A percentile compares a stretch with the other conserved stretches of the same genome.
phyloP scores from a whole-genome alignment of 2,329 filamentous ascomycete genomes.

The Talaromyces sp. region DNA sequence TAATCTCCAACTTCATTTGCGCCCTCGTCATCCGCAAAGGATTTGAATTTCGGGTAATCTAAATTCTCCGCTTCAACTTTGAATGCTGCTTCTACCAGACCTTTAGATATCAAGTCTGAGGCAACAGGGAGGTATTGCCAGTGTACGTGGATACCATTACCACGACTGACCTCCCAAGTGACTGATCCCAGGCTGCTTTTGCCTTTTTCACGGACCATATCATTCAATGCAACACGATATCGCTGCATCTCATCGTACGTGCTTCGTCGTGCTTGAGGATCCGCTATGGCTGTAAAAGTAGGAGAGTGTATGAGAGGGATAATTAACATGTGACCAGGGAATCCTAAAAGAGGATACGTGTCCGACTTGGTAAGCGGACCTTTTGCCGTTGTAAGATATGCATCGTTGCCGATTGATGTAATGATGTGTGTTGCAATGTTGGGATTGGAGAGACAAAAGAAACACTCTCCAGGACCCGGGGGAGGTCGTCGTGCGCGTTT shows the following conservation, averaged over 20 bases:
- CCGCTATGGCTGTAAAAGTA: conserved; percentile 63
- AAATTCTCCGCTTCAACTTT: conserved; percentile 79
- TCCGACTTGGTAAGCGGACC: conserved; percentile 70
- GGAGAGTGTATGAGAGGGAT: conserved; percentile 80
- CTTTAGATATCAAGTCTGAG: conserved; percentile 60
- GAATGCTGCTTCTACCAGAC: conserved; percentile 82
- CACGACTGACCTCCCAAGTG: conserved; percentile 86
- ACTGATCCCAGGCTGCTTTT: conserved; percentile 66
- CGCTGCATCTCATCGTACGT: conserved; percentile 76
- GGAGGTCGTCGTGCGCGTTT: conserved; percentile 45
- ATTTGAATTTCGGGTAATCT: conserved; percentile 51
- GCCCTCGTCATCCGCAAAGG: conserved; percentile 35
- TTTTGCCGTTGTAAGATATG: conserved; percentile 87
- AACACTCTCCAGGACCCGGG: conserved; percentile 72
- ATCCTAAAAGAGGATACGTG: conserved; percentile 67
- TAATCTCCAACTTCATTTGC: conserved; percentile 53
- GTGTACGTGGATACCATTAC: conserved; percentile 76
- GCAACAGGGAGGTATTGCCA: conserved; percentile 88
- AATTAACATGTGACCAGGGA: conserved; percentile 83
- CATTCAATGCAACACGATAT: conserved; percentile 71
- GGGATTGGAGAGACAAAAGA: conserved; percentile 90
- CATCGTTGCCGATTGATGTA: conserved; percentile 78
- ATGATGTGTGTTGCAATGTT: conserved; percentile 82
- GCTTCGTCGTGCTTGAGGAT: conserved; percentile 50
- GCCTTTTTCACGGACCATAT: conserved; percentile 58